Evolutionary conservation across 2,329 filamentous ascomycete species (phyloP).

Genomic region (Alternaria arborescens): DNA sequence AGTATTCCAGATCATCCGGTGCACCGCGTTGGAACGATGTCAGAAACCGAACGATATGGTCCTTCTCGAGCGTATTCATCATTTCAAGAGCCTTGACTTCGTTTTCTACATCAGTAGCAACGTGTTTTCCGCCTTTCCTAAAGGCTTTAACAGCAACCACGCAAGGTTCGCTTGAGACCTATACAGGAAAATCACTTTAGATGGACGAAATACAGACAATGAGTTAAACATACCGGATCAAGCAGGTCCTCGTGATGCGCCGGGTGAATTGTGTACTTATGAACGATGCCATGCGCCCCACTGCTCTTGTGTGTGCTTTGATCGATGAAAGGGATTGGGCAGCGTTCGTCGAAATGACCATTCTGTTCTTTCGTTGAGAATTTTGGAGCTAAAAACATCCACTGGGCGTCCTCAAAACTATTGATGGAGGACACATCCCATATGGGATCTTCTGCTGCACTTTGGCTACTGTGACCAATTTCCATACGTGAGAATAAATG

Average conservation of each 20-base stretch:
- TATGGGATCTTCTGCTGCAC: not conserved
- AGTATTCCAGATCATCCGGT: slow-evolving; percentile 11
- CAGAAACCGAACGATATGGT: slow-evolving; percentile 29
- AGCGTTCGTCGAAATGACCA: not conserved
- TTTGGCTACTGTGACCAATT: not conserved
- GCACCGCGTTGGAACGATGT: slow-evolving; percentile 21
- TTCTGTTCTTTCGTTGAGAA: not conserved
- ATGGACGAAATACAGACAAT: not conserved
- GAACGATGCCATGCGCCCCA: not conserved
- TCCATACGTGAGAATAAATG: not conserved
- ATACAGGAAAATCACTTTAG: no score
- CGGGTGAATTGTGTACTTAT: not conserved
- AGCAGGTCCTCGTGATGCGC: not conserved
- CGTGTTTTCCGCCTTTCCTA: slow-evolving; percentile 7
- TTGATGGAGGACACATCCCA: not conserved
- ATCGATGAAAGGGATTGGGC: not conserved
- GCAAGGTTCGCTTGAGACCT: not conserved
- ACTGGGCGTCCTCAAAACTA: not conserved
- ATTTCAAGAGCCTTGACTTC: slow-evolving; percentile 21
- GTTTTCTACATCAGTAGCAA: slow-evolving; percentile 12
- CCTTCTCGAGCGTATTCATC: slow-evolving; percentile 24
- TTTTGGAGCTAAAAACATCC: not conserved
- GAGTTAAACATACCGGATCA: not conserved
- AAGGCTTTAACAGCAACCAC: not conserved
- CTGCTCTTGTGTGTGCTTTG: not conserved